These are phyloP conservation scores for Penicillium hordei DNA, from an alignment of 2,329 filamentous ascomycete species.

Conservation along the genomic window DNA sequence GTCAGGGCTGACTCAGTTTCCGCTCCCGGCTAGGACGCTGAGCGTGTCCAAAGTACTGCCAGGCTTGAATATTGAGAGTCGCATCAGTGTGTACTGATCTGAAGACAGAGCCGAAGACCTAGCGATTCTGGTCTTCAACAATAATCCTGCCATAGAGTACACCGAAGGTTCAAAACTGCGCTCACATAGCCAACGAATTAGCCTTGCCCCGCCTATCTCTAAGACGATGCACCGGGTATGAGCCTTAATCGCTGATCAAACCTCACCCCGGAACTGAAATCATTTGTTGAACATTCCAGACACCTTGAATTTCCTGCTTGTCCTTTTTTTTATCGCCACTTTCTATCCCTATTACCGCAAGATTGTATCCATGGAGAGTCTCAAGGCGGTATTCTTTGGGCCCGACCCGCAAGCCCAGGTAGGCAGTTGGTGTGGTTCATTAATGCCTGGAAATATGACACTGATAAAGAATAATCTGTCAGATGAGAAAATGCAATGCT, in stretches of 20 bases:
- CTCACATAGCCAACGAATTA: not conserved
- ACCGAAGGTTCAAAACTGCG: not conserved
- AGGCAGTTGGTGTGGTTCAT: slow-evolving; percentile 29
- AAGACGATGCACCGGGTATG: slow-evolving; percentile 8
- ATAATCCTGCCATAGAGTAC: not conserved
- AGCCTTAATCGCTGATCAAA: slow-evolving; percentile 8
- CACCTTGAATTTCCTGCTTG: not conserved
- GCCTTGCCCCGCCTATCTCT: slow-evolving; percentile 9
- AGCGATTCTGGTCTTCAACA: not conserved
- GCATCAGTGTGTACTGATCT: not conserved
- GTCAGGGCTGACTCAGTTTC: slow-evolving; percentile 8
- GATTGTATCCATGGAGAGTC: slow-evolving; percentile 70
- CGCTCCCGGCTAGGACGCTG: not conserved
- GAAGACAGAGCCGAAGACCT: not conserved
- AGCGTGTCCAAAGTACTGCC: not conserved
- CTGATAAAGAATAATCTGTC: slow-evolving; percentile 15
- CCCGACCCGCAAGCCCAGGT: slow-evolving; percentile 94
- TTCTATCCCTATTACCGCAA: not conserved
- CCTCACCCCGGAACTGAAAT: not conserved
- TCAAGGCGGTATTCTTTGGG: slow-evolving; percentile 83
- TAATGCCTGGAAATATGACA: not conserved
- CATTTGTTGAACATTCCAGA: not conserved
- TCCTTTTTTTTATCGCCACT: not conserved
- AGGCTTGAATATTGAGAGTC: not conserved
- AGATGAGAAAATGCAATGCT: slow-evolving; percentile 95